Base-by-base conservation (phyloP, 371 early-diverging fungal genomes). In the Lichtheimia ornata region DNA sequence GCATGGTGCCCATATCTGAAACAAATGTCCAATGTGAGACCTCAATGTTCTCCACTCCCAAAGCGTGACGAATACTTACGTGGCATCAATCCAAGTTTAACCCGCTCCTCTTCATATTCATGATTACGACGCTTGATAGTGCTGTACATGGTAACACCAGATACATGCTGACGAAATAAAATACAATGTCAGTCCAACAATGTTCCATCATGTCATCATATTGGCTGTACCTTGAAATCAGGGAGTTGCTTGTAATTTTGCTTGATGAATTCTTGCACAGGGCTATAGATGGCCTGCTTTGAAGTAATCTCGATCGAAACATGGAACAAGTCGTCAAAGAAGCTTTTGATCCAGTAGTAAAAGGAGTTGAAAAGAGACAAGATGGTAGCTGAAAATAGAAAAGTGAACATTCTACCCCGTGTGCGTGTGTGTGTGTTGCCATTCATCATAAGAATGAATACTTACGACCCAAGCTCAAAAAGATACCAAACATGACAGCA, bases 1-100 rank as follows among this genome's bases (percentile, higher is more conserved):
- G 35, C 35, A 35, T 35, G 2, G 35, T 35, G 9, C 35, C 35
- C 35, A 35, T 35, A 35, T 9, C 35, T 35, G 35, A 35, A 35
- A 35, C 35, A 35, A 5, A 5, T 9, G 5, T 35, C 28, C 28
- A 28, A 28, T 28, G 28, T 7, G 28, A 28, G 7, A 28, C 6
- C 28, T 4, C 1, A 28, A 2, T 28, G 2, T 28, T 7, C 4
- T 28, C 28, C 4, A 0, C 28, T 28, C 7, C 28, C 7, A 4
- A 4, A 35, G 11, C n/a, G 35, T 35, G 35, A 35, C 35, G 35
- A 6, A 35, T 9, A 62, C 64, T 66, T 64, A 76, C 76, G 61
- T 58, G 74, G 74, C 54, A 64, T 65, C 40, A 77, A 67, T 12
- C 44, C 51, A 24, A 77, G 30, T 49, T 57, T 56, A 27, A 68